Conservation (phyloP, 257 asterid genomes). For the Verbascum thapsus region DNA sequence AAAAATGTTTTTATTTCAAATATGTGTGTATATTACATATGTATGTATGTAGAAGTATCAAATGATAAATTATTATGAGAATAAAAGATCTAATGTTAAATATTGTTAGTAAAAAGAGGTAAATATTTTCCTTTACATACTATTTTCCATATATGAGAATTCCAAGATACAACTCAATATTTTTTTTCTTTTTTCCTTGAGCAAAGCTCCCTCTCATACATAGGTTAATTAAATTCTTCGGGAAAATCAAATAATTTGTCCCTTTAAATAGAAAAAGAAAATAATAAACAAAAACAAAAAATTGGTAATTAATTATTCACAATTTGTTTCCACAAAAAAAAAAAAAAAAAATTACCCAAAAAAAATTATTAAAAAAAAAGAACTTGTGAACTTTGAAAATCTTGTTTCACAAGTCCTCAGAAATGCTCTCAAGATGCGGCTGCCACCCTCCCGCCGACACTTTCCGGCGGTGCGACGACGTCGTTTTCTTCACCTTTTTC, state of each 20-base stretch:
- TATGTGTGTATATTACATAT: too few species aligned
- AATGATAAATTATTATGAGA: too few species aligned
- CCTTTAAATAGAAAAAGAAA: not conserved
- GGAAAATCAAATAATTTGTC: slow-evolving; percentile 1
- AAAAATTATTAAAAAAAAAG: not conserved
- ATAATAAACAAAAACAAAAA: not conserved
- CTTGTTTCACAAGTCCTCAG: slow-evolving; percentile 39
- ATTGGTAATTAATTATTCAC: slow-evolving; percentile 38
- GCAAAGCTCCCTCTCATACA: slow-evolving; percentile 10
- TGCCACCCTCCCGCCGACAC: slow-evolving; percentile 54
- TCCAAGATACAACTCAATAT: too few species aligned
- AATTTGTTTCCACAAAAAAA: slow-evolving; percentile 13
- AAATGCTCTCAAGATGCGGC: slow-evolving; percentile 67
- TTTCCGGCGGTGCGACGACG: slow-evolving; percentile 40
- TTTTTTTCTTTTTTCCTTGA: too few species aligned
- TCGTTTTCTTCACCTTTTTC: slow-evolving; percentile 29
- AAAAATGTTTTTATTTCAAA: too few species aligned
- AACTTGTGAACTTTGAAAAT: not conserved
- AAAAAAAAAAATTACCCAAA: slow-evolving; percentile 23
- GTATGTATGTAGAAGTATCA: too few species aligned
- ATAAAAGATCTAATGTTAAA: too few species aligned
- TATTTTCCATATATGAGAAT: too few species aligned
- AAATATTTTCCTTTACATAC: too few species aligned
- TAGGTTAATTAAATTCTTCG: too few species aligned
- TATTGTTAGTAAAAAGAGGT: too few species aligned